These are phyloP conservation scores for Colletotrichum salicis DNA, from an alignment of 2,329 filamentous ascomycete species.

Conservation along the genomic window DNA sequence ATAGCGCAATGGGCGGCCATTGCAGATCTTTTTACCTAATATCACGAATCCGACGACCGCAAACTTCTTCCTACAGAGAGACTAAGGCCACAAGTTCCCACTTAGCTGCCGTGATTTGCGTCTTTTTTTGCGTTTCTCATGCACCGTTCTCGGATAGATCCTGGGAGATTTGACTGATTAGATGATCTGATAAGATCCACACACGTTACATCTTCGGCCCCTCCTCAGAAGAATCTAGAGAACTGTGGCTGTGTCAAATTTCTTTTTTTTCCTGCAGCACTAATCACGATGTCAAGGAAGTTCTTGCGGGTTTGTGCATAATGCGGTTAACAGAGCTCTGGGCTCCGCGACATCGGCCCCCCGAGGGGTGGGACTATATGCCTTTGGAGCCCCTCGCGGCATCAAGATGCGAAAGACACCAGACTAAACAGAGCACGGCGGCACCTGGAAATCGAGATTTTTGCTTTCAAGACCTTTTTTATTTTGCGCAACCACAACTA, in stretches of 20 bases:
- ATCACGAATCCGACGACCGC: conserved; percentile 28
- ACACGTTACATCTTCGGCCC: background rate
- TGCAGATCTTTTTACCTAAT: conserved; percentile 34
- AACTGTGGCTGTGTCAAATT: background rate
- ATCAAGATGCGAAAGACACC: too few species aligned
- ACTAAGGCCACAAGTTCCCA: conserved; percentile 2
- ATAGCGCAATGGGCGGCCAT: conserved; percentile 23
- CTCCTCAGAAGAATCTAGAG: background rate
- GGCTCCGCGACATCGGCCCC: conserved; percentile 16
- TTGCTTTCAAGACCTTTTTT: background rate
- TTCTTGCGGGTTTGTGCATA: background rate
- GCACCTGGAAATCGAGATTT: too few species aligned
- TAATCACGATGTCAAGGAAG: background rate
- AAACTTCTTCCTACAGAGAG: background rate
- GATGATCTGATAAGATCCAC: conserved; percentile 1
- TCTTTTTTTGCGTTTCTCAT: conserved; percentile 3
- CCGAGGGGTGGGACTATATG: background rate
- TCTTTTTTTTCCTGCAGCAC: too few species aligned
- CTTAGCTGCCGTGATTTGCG: conserved; percentile 16
- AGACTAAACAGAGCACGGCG: too few species aligned
- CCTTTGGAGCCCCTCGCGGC: too few species aligned
- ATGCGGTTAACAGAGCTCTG: background rate
- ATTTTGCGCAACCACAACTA: conserved; percentile 21
- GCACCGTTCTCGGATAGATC: background rate
- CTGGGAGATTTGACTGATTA: conserved; percentile 1